phyloP scores from a whole-genome alignment of 768 basidiomycete genomes.

The Dacryopinax primogenitus region DNA sequence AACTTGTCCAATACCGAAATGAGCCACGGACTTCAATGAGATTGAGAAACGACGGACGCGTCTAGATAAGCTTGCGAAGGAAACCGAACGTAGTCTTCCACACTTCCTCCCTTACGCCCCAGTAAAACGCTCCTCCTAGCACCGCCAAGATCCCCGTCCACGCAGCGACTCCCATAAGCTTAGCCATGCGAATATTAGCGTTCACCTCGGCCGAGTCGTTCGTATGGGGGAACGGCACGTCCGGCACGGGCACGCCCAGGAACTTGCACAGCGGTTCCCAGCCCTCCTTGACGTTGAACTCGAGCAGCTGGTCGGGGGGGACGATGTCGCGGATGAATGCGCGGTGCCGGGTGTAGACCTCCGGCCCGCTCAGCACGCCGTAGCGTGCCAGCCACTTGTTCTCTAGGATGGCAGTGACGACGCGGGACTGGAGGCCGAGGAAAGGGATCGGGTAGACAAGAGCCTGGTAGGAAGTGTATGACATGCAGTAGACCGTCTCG shows the following conservation, averaged over 20 bases:
- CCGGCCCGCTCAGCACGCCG: background rate
- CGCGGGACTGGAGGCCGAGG: background rate
- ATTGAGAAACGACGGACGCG: background rate
- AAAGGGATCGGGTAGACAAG: background rate
- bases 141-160: background rate
- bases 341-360: background rate
- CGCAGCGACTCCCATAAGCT: background rate
- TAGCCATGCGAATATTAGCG: background rate
- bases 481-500: background rate
- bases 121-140: background rate
- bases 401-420: background rate
- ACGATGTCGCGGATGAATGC: background rate
- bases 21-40: background rate
- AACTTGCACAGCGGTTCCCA: conserved; percentile 11
- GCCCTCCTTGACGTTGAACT: conserved; percentile 9
- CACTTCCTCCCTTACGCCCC: background rate
- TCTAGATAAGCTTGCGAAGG: background rate
- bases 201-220: background rate
- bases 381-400: background rate
- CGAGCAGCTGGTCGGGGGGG: background rate
- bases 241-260: conserved; percentile 3
- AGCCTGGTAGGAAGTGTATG: background rate
- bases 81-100: background rate
- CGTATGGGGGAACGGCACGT: background rate
- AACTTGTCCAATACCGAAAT: background rate